These are phyloP conservation scores for Eucalyptus sp. DNA, from an alignment of 345 rosid genomes.

Conservation along the genomic window DNA sequence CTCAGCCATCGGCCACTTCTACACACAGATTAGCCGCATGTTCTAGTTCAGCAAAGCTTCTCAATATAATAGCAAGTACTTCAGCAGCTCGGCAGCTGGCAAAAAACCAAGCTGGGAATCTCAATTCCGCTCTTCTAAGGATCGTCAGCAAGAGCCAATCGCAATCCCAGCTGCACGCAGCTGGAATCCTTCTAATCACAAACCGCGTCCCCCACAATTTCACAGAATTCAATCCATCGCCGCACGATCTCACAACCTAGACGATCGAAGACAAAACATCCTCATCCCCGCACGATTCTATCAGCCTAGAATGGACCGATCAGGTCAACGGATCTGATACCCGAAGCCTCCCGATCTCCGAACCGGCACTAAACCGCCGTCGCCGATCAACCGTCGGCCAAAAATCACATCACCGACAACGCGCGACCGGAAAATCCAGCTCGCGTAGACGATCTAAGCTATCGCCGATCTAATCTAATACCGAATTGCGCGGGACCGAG, in stretches of 20 bases:
- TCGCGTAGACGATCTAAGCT: background rate
- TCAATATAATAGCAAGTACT: background rate
- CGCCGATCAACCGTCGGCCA: background rate
- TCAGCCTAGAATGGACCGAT: background rate
- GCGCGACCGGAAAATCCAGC: background rate
- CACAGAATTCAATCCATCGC: background rate
- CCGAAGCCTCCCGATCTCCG: background rate
- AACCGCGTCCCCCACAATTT: background rate
- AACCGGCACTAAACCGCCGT: background rate
- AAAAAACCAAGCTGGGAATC: background rate
- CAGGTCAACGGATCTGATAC: constrained; percentile 9
- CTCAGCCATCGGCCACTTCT: background rate
- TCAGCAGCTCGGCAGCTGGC: background rate
- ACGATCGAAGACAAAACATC: background rate
- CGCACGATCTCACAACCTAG: background rate
- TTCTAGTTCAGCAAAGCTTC: background rate
- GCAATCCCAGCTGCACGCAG: background rate
- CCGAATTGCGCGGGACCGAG: background rate
- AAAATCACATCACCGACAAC: background rate
- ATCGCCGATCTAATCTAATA: background rate
- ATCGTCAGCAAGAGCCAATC: background rate
- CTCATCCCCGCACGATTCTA: background rate
- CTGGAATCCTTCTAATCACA: background rate
- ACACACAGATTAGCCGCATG: background rate
- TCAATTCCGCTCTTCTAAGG: background rate